phyloP scores from a whole-genome alignment of 352 stramenopile species.

The Pythium diclinum region DNA sequence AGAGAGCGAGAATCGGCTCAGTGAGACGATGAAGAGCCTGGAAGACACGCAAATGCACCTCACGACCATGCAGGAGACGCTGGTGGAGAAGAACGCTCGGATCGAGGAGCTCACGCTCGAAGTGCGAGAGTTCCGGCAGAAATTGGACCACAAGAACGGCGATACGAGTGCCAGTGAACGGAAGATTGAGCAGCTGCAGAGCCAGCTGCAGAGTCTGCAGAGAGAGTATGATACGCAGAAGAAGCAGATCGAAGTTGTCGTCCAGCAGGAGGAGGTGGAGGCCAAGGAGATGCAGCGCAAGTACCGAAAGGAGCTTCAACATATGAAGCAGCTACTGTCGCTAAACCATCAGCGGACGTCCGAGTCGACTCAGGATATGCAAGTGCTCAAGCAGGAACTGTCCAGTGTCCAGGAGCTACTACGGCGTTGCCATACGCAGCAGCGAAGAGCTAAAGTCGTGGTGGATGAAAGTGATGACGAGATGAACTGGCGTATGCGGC shows the following conservation, averaged over 20 bases:
- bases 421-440: constrained; percentile 26
- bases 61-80: constrained; percentile 29
- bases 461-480: constrained; percentile 11
- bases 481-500: constrained; percentile 2
- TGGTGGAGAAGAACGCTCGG: constrained; percentile 34
- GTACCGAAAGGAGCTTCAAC: constrained; percentile 39
- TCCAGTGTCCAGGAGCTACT: constrained; percentile 46
- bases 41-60: constrained; percentile 34
- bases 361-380: constrained; percentile 48
- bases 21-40: constrained; percentile 13
- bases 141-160: neutral
- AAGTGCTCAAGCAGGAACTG: constrained; percentile 49
- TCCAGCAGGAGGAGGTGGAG: constrained; percentile 27
- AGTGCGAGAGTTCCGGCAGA: neutral
- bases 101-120: constrained; percentile 24
- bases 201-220: constrained; percentile 28
- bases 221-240: constrained; percentile 21
- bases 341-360: constrained; percentile 43
- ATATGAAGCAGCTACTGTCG: constrained; percentile 46
- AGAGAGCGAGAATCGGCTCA: constrained; percentile 18
- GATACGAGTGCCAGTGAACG: neutral
- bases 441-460: neutral
- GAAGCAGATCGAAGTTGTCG: constrained; percentile 15
- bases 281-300: constrained; percentile 22
- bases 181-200: constrained; percentile 12